A percentile compares a stretch with the other conserved stretches of the same genome.
These are phyloP conservation scores for Talaromyces sp. DNA, from an alignment of 2,329 filamentous ascomycete genomes.

Conservation along the genomic window DNA sequence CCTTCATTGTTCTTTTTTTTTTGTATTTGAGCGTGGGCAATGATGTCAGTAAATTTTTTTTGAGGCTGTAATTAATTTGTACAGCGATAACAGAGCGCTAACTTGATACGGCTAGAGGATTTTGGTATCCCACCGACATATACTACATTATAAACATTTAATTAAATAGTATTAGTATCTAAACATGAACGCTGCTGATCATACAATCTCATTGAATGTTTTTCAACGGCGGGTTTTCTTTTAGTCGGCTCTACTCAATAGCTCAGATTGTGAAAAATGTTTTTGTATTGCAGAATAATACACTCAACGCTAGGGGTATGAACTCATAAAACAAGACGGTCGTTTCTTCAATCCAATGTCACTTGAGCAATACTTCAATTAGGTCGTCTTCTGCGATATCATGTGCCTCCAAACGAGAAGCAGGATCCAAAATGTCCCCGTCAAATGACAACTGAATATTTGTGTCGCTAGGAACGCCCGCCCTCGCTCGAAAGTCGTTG, in stretches of 20 bases:
- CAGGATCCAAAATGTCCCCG: conserved; percentile 63
- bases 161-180: background rate
- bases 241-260: background rate
- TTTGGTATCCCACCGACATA: background rate
- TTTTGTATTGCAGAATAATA: background rate
- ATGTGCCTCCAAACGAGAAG: conserved; percentile 57
- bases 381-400: conserved; percentile 71
- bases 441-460: conserved; percentile 66
- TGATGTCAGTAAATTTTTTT: background rate
- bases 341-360: background rate
- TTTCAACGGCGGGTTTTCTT: background rate
- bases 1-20: conserved; percentile 63
- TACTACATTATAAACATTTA: background rate
- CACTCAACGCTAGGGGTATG: background rate
- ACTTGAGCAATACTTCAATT: conserved; percentile 67
- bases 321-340: background rate
- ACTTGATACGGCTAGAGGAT: background rate
- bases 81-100: background rate
- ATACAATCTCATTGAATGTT: background rate
- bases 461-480: conserved; percentile 47
- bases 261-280: background rate
- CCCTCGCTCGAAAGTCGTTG: conserved; percentile 54
- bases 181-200: background rate
- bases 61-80: background rate
- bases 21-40: background rate